Evolutionary conservation across 1,284 basidiomycete genomes (phyloP).

Genomic region (Phellopilus nigrolimitatus): DNA sequence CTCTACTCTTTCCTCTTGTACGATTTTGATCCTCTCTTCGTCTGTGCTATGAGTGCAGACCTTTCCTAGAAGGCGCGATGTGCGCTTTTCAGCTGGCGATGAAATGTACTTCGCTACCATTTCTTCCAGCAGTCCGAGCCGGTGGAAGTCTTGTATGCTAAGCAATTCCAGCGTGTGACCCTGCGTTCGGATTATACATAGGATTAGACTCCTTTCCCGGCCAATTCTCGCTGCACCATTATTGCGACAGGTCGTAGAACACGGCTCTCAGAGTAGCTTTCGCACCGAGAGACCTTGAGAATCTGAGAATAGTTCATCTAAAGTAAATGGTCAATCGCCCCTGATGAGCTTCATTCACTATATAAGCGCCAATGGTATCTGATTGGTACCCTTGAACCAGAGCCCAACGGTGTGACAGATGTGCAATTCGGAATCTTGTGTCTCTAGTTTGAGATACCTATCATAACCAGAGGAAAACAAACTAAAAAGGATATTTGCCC

Average conservation of each 20-base stretch:
- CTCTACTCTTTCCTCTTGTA: too few species aligned
- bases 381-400: not conserved
- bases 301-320: constrained; percentile 4
- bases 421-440: not conserved
- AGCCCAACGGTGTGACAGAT: not conserved
- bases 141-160: not conserved
- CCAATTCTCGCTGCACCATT: not conserved
- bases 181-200: not conserved
- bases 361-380: not conserved
- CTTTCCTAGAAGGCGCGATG: too few species aligned
- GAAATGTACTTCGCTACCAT: not conserved
- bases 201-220: not conserved
- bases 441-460: not conserved
- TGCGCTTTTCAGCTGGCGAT: too few species aligned
- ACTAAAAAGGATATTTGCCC: not conserved
- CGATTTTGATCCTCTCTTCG: too few species aligned
- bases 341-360: constrained; percentile 1
- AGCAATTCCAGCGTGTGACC: not conserved
- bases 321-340: constrained; percentile 1
- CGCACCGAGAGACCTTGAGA: not conserved
- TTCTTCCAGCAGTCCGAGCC: not conserved
- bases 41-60: too few species aligned
- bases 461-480: not conserved
- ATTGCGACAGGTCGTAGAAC: constrained; percentile 3
- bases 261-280: too few species aligned